Percentiles rank a stretch among this genome's conserved stretches.
Conservation (phyloP, 108 stramenopile species). For the Nitzschia palea region DNA sequence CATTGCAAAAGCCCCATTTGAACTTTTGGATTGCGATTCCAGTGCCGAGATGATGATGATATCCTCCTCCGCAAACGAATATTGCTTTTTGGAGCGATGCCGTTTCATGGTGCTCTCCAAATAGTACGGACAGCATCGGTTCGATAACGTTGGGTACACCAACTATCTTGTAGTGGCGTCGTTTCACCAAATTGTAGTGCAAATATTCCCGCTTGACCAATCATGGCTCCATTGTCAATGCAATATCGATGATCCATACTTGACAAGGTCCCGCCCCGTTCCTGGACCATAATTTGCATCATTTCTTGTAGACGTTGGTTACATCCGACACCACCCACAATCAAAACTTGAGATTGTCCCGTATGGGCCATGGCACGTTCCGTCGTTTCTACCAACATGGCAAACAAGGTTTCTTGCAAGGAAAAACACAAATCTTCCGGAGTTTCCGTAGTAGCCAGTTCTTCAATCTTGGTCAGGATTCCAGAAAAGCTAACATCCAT, state of each 20-base stretch:
- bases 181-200: slow-evolving; percentile 88
- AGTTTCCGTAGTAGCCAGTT: slow-evolving; percentile 60
- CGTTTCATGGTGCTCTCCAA: slow-evolving; percentile 81
- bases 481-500: slow-evolving; percentile 97
- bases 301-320: slow-evolving; percentile 97
- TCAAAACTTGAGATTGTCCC: slow-evolving; percentile 87
- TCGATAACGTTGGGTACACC: slow-evolving; percentile 93
- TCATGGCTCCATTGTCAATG: slow-evolving; percentile 99
- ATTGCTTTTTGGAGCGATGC: no score
- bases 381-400: slow-evolving; percentile 99
- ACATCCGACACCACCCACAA: slow-evolving; percentile 99
- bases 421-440: slow-evolving; percentile 94
- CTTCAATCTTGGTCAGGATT: slow-evolving; percentile 57
- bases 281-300: slow-evolving; percentile 93
- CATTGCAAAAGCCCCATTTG: no score
- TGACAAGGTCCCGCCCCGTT: slow-evolving; percentile 89
- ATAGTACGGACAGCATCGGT: slow-evolving; percentile 91
- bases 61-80: no score
- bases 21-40: no score
- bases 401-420: slow-evolving; percentile 98
- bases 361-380: slow-evolving; percentile 99
- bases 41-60: no score
- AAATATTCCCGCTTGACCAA: slow-evolving; percentile 99
- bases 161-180: slow-evolving; percentile 81
- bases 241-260: slow-evolving; percentile 99